phyloP scores from a whole-genome alignment of 2,329 filamentous ascomycete species.

The Clarireedia homoeocarpa region DNA sequence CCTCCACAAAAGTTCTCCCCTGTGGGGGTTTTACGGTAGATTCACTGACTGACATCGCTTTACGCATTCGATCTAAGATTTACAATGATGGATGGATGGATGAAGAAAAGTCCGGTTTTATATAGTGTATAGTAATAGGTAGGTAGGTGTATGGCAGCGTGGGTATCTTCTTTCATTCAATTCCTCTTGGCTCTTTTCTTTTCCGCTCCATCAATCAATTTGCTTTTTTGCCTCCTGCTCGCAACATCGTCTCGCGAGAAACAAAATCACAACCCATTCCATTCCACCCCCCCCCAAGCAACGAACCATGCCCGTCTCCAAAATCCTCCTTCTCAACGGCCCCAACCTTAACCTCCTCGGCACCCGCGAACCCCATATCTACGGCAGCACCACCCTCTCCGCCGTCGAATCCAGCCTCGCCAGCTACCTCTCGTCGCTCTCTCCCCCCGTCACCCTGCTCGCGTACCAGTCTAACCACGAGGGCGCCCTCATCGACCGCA shows the following conservation, averaged over 20 bases:
- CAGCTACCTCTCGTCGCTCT: slow-evolving; percentile 3
- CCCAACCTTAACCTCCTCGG: slow-evolving; percentile 77
- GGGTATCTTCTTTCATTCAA: background rate
- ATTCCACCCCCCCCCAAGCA: background rate
- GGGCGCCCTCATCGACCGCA: slow-evolving; percentile 36
- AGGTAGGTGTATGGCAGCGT: background rate
- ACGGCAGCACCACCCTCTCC: slow-evolving; percentile 60
- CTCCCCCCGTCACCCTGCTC: slow-evolving; percentile 36
- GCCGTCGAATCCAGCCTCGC: slow-evolving; percentile 41
- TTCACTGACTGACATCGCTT: background rate
- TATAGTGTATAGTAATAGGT: background rate
- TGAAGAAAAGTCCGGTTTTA: slow-evolving; percentile 1
- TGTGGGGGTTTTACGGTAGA: background rate
- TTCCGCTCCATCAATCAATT: background rate
- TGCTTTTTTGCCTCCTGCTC: no score
- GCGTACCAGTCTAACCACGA: slow-evolving; percentile 74
- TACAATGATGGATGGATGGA: background rate
- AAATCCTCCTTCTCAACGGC: slow-evolving; percentile 68
- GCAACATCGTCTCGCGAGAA: no score
- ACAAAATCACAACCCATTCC: background rate
- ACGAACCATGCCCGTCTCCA: slow-evolving; percentile 31
- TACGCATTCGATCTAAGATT: background rate
- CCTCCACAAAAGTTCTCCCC: background rate
- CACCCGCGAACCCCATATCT: slow-evolving; percentile 64
- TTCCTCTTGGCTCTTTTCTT: background rate